Evolutionary conservation across 176 grass and related monocot species (phyloP), one percentile per base, ranked within the genome.

Genomic region (Saccharum officinarum): DNA sequence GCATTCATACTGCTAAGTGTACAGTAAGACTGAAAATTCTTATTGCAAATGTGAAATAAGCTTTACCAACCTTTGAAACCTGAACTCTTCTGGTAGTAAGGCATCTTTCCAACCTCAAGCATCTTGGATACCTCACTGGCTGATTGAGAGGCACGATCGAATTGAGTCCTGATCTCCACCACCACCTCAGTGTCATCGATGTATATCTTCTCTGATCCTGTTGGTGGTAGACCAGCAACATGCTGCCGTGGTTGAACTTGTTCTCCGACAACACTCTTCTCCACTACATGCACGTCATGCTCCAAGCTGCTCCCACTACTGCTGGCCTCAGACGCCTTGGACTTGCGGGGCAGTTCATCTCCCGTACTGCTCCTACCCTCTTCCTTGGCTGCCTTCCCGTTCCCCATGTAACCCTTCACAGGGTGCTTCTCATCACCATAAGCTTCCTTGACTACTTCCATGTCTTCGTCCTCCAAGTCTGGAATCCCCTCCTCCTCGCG

Each of bases 401-500:
- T 85, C 46, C 91, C 91, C 57, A 54, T 69, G 62, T 84, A 67
- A 49, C 84, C 89, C 33, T 79, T 92, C 18, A 69, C 5, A 10
- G 44, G 34, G 63, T 78, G 83, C 66, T 97, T 99, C 63, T 81
- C 65, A 64, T 97, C 92, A 12, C 89, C 90, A 69, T 95, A 95
- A 37, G 92, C 92, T 82, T 89, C 91, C 85, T 97, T 99, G 42
- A 99, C 94, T 33, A 99, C 86, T 86, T 92, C 97, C 49, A 69
- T 91, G 54, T 92, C 87, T 55, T 98, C 97, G 5, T 95, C 93
- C 86, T 98, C 97, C 82, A 99, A 88, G 71, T 99, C 97, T 17
- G 97, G 97, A 39, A 99, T 99, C 23, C 97, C 97, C 83, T 99
- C 97, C 83, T 96, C 97, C 82, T 99, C 97, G 0, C 97, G 91